These are phyloP conservation scores for Chlamydomonas sp. DNA, from an alignment of 139 green algal species.

Conservation along the genomic window DNA sequence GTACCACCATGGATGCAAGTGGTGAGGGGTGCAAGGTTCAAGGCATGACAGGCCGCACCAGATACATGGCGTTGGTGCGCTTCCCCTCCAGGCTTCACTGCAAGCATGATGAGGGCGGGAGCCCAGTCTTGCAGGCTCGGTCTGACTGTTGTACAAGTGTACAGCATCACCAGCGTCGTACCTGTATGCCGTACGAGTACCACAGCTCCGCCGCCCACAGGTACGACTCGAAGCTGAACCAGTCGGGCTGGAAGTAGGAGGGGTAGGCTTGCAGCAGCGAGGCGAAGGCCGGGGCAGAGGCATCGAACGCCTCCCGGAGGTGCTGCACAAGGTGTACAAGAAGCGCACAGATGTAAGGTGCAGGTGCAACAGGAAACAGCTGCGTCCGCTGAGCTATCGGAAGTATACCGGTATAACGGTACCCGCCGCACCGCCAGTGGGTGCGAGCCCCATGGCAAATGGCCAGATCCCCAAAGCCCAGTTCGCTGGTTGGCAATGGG, in stretches of 20 bases:
- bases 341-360: not conserved
- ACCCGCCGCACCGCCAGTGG: no score
- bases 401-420: not conserved
- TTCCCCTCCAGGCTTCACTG: no score
- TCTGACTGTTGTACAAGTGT: no score
- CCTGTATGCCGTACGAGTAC: constrained; percentile 81
- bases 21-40: no score
- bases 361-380: not conserved
- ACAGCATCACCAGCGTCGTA: constrained; percentile 7
- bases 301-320: constrained; percentile 54
- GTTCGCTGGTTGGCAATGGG: not conserved
- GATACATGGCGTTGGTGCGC: no score
- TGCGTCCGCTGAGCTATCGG: not conserved
- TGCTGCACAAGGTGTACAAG: constrained; percentile 46
- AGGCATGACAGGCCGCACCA: no score
- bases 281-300: constrained; percentile 47
- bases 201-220: constrained; percentile 82
- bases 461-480: not conserved
- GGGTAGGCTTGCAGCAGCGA: constrained; percentile 71
- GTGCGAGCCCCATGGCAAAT: not conserved
- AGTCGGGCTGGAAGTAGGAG: constrained; percentile 47
- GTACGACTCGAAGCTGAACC: constrained; percentile 68
- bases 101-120: no score
- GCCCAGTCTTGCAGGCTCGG: no score
- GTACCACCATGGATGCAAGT: no score